phyloP scores from a whole-genome alignment of 768 basidiomycete species.

The Lentinula edodes region DNA sequence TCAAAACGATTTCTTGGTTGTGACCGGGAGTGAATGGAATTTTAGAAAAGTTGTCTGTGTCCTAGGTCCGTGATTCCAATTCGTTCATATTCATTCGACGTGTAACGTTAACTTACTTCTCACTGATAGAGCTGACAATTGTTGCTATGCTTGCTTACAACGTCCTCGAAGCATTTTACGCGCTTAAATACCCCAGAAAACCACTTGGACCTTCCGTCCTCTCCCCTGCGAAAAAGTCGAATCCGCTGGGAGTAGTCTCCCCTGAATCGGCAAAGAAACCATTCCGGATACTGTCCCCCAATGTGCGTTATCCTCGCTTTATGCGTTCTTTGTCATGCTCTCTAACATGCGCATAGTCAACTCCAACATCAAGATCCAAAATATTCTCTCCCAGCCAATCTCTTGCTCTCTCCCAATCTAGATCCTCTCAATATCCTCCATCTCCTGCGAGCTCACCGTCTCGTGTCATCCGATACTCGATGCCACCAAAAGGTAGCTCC shows the following conservation, averaged over 20 bases:
- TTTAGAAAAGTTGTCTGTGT: background rate
- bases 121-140: background rate
- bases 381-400: background rate
- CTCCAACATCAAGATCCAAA: background rate
- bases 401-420: background rate
- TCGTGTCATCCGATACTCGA: conserved; percentile 1
- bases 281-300: conserved; percentile 2
- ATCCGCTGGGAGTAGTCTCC: background rate
- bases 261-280: conserved; percentile 1
- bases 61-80: background rate
- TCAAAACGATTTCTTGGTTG: background rate
- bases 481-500: background rate
- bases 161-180: conserved; percentile 1
- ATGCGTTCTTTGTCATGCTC: background rate
- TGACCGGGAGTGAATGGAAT: background rate
- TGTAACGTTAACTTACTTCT: background rate
- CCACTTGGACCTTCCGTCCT: background rate
- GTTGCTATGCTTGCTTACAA: background rate
- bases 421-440: conserved; percentile 1
- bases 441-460: conserved; percentile 2
- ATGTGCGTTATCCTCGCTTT: background rate
- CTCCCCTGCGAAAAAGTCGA: conserved; percentile 1
- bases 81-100: background rate
- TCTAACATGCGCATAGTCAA: background rate
- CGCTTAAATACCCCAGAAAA: conserved; percentile 1